Evolutionary conservation across 495 filamentous ascomycete species (phyloP).

Genomic region (Apiosordaria backusii): DNA sequence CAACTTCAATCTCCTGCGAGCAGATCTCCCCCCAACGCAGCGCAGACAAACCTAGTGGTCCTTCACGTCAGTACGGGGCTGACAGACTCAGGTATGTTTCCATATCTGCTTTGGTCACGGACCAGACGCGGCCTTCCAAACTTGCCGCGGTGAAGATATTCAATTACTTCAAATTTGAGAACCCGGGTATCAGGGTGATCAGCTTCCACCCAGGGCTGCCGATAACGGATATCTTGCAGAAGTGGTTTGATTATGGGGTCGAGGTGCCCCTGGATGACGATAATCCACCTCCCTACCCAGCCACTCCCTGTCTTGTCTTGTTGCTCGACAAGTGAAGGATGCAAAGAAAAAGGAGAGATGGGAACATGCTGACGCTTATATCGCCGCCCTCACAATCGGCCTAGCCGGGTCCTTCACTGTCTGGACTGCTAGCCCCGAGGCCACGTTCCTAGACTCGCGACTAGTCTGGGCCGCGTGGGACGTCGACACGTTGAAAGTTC

Average conservation of each 20-base stretch:
- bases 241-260: neutral
- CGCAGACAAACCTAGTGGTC: constrained; percentile 8
- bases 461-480: constrained; percentile 53
- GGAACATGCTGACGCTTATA: neutral
- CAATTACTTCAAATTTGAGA: constrained; percentile 1
- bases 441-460: constrained; percentile 46
- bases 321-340: too few relatives aligned
- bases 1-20: neutral
- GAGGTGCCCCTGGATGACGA: neutral
- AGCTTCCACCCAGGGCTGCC: constrained; percentile 10
- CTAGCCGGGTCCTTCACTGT: constrained; percentile 45
- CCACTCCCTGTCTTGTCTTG: too few relatives aligned
- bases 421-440: constrained; percentile 47
- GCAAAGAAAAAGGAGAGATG: too few relatives aligned
- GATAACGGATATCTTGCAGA: constrained; percentile 8
- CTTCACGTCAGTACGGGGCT: constrained; percentile 7
- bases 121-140: neutral
- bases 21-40: neutral
- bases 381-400: constrained; percentile 22
- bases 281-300: neutral
- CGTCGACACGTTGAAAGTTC: constrained; percentile 41
- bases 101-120: neutral
- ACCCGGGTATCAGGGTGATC: constrained; percentile 7
- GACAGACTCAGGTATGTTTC: too few relatives aligned
- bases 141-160: neutral